A percentile compares a stretch with the other conserved stretches of the same genome.
Evolutionary conservation across 2,329 filamentous ascomycete genomes (phyloP).

Genomic region (Blastomyces gilchristii): DNA sequence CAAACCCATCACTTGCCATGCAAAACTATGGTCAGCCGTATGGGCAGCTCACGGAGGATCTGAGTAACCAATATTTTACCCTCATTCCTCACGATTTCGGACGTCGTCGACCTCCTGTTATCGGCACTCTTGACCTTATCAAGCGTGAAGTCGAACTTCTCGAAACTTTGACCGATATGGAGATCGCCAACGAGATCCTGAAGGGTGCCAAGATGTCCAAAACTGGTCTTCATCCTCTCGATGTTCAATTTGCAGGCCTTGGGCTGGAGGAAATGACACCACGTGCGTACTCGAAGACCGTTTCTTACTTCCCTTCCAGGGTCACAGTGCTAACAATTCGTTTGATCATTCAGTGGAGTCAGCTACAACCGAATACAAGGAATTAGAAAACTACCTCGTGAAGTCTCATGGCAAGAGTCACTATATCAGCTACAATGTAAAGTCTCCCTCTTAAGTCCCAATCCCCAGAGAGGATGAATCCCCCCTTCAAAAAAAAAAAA

Average conservation of each 20-base stretch:
- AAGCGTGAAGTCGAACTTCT: slow-evolving; percentile 71
- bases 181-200: slow-evolving; percentile 67
- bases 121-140: slow-evolving; percentile 46
- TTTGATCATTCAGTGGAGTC: slow-evolving; percentile 40
- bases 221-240: slow-evolving; percentile 50
- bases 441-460: not conserved
- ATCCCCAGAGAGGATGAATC: slow-evolving; percentile 8
- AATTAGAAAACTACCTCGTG: slow-evolving; percentile 57
- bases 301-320: not conserved
- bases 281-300: slow-evolving; percentile 21
- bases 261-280: slow-evolving; percentile 67
- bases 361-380: slow-evolving; percentile 50
- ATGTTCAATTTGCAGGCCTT: slow-evolving; percentile 61
- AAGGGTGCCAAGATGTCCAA: slow-evolving; percentile 50
- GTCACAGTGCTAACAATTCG: not conserved
- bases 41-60: slow-evolving; percentile 42
- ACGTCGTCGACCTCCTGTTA: slow-evolving; percentile 59
- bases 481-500: not conserved
- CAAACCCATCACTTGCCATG: slow-evolving; percentile 35
- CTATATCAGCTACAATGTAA: slow-evolving; percentile 31
- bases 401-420: slow-evolving; percentile 61
- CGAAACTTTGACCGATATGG: slow-evolving; percentile 76
- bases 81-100: slow-evolving; percentile 75
- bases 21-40: slow-evolving; percentile 34
- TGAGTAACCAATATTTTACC: slow-evolving; percentile 72